phyloP scores from a whole-genome alignment of 2,329 filamentous ascomycete genomes.

The Cytospora schulzeri region DNA sequence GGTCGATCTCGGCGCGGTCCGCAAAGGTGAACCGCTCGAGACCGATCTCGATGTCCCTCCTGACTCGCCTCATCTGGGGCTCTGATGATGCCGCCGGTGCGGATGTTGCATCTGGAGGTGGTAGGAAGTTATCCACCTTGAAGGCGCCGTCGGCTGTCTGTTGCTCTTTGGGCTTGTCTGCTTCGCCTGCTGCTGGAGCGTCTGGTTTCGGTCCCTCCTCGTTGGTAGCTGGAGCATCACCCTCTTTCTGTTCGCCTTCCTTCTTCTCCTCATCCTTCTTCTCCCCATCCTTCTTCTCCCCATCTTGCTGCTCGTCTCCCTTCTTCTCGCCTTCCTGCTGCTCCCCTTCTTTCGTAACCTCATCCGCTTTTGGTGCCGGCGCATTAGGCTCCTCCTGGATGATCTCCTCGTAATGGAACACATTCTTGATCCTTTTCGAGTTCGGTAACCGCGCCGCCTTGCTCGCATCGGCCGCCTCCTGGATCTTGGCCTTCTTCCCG shows the following conservation, averaged over 20 bases:
- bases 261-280: not conserved
- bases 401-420: slow-evolving; percentile 74
- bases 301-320: not conserved
- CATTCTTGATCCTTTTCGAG: slow-evolving; percentile 67
- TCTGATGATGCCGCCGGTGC: slow-evolving; percentile 38
- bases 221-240: slow-evolving; percentile 8
- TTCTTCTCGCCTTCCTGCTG: slow-evolving; percentile 9
- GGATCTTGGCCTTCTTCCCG: slow-evolving; percentile 63
- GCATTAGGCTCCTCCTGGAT: slow-evolving; percentile 55
- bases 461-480: slow-evolving; percentile 55
- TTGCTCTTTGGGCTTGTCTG: slow-evolving; percentile 19
- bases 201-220: slow-evolving; percentile 29
- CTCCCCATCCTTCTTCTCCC: slow-evolving; percentile 4
- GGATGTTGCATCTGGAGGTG: slow-evolving; percentile 29
- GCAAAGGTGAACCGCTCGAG: slow-evolving; percentile 73
- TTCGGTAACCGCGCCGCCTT: slow-evolving; percentile 69
- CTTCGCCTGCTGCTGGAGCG: slow-evolving; percentile 24
- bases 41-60: slow-evolving; percentile 75
- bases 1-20: slow-evolving; percentile 73
- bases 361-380: slow-evolving; percentile 35
- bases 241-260: not conserved
- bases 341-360: slow-evolving; percentile 11
- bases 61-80: slow-evolving; percentile 56
- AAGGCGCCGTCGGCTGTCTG: slow-evolving; percentile 23
- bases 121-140: slow-evolving; percentile 30